phyloP scores from a whole-genome alignment of 2,329 filamentous ascomycete genomes.

The Xylaria sp. region DNA sequence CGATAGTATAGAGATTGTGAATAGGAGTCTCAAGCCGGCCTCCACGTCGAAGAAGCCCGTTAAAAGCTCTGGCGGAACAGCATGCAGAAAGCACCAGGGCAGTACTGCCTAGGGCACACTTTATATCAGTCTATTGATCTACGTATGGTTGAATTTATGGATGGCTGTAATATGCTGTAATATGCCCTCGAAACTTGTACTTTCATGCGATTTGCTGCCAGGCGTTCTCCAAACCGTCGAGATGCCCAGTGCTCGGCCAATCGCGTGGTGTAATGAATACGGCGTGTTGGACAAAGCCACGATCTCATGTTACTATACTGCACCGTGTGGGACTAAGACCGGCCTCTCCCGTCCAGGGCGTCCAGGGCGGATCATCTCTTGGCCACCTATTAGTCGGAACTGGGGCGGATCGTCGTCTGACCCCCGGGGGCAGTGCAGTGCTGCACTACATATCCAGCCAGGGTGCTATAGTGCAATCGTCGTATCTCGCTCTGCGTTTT shows the following conservation, averaged over 20 bases:
- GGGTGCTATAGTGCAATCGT: too few relatives aligned
- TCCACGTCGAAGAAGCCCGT: background rate
- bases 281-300: background rate
- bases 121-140: conserved; percentile 7
- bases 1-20: background rate
- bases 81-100: background rate
- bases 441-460: too few relatives aligned
- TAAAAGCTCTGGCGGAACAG: background rate
- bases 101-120: background rate
- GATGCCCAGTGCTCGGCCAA: conserved; percentile 4
- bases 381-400: conserved; percentile 13
- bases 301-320: background rate
- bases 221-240: conserved; percentile 13
- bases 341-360: background rate
- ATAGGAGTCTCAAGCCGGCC: background rate
- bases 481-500: conserved; percentile 13
- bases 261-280: conserved; percentile 11
- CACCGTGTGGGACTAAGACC: background rate
- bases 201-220: conserved; percentile 6
- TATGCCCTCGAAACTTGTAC: background rate
- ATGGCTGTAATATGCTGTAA: too few relatives aligned
- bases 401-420: background rate
- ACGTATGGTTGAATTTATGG: too few relatives aligned
- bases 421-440: conserved; percentile 7
- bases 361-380: conserved; percentile 12